Conservation (phyloP, 257 asterid genomes). For the Solanum virginianum region DNA sequence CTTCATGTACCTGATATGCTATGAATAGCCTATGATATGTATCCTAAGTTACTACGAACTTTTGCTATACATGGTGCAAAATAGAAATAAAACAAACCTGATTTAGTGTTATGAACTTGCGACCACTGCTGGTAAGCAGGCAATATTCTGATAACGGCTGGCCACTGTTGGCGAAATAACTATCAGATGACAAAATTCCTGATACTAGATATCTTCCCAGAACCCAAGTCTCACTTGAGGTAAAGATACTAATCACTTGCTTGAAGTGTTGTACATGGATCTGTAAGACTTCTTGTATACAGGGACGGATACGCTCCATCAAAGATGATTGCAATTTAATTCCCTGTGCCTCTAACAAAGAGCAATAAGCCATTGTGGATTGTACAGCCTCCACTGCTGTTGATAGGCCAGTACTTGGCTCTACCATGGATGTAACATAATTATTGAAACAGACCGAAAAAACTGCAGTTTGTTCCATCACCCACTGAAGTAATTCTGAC, state of each 20-base stretch:
- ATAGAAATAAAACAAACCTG: constrained; percentile 37
- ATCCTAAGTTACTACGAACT: neutral
- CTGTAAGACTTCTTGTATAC: constrained; percentile 27
- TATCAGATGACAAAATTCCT: constrained; percentile 37
- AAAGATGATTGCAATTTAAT: constrained; percentile 26
- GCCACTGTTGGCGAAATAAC: constrained; percentile 1
- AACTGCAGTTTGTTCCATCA: constrained; percentile 23
- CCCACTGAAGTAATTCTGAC: constrained; percentile 40
- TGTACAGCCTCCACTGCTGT: constrained; percentile 33
- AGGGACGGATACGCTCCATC: constrained; percentile 32
- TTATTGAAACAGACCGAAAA: constrained; percentile 29
- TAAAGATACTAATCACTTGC: constrained; percentile 41
- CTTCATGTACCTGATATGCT: neutral
- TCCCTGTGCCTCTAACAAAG: constrained; percentile 44
- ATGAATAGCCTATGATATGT: neutral
- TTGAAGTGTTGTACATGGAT: constrained; percentile 44
- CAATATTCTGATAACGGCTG: constrained; percentile 33
- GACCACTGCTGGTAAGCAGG: constrained; percentile 58
- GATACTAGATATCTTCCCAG: constrained; percentile 43
- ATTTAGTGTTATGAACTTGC: constrained; percentile 51
- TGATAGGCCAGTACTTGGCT: constrained; percentile 39
- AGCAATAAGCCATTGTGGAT: constrained; percentile 48
- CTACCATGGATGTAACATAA: constrained; percentile 30
- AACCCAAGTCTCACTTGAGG: constrained; percentile 54
- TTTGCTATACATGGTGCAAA: neutral